Conservation (phyloP, 2,329 filamentous ascomycete species). For the Chlorencoelia australis region DNA sequence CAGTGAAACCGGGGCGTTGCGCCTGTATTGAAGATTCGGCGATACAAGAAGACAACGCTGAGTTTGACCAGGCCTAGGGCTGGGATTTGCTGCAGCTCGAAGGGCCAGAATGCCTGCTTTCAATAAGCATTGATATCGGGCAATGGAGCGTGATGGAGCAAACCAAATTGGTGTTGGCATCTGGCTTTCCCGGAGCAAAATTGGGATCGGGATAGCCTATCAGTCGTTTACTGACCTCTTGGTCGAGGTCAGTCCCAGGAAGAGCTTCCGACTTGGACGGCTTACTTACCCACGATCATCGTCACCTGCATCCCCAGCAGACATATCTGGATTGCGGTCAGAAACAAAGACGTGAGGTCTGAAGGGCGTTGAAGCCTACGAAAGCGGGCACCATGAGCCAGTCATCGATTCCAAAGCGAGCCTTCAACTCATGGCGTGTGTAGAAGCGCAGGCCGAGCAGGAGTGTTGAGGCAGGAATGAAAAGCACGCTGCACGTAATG, state of each 20-base stretch:
- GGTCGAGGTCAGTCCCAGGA: not conserved
- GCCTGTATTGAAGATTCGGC: slow-evolving; percentile 1
- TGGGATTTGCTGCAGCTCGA: slow-evolving; percentile 3
- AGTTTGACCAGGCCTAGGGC: slow-evolving; percentile 5
- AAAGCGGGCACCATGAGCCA: slow-evolving; percentile 4
- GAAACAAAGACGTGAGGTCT: not conserved
- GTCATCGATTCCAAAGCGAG: slow-evolving; percentile 4
- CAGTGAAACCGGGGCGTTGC: slow-evolving; percentile 3
- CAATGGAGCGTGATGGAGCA: not conserved
- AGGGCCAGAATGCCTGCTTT: slow-evolving; percentile 2
- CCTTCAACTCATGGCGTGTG: not conserved
- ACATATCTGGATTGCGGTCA: not conserved
- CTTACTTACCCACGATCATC: slow-evolving; percentile 2
- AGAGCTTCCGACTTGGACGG: too few relatives aligned
- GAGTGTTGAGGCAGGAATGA: slow-evolving; percentile 1
- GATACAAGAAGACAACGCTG: slow-evolving; percentile 4
- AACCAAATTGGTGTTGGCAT: not conserved
- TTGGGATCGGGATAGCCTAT: slow-evolving; percentile 2
- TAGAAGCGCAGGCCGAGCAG: slow-evolving; percentile 2
- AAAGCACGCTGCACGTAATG: not conserved
- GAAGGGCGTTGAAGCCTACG: not conserved
- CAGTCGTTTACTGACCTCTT: slow-evolving; percentile 3
- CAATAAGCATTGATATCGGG: too few relatives aligned
- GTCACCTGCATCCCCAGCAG: slow-evolving; percentile 4
- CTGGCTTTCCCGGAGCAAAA: not conserved